Base-by-base conservation (phyloP, 768 basidiomycete species). In the Leccinum disarticulatum region DNA sequence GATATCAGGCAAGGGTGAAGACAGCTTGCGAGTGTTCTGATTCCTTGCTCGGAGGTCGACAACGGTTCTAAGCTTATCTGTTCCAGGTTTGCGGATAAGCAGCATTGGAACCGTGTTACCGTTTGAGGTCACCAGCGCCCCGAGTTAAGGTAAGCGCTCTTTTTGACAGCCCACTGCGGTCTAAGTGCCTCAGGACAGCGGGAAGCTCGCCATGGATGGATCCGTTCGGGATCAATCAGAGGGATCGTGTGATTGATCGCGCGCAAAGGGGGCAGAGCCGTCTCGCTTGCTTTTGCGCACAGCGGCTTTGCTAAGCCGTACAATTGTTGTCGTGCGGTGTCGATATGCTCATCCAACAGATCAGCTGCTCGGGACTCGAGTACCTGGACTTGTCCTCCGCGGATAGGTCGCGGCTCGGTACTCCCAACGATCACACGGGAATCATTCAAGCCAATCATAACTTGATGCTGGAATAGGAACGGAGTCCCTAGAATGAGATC, bases 401-500 rank as follows among this genome's bases (percentile, higher is more conserved):
- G 66, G 64, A 19, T 71, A 60, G 66, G 66, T 60, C 9, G 13
- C 4, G 48, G 25, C 1, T 9, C 19, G 17, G 1, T 7, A 27
- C 62, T 67, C 2, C 68, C 64, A 3, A 73, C n/a, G 0, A 56
- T 28, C 0, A 73, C 60, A 0, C 43, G 9, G 4, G 63, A 28
- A 0, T 65, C 65, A 41, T 74, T 74, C 5, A 76, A 56, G 0
- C 71, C 75, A 8, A 76, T 6, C 1, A 54, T 59, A 1, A 76
- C 64, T 8, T 66, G 31, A 31, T 78, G 72, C 28, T 77, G 75
- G 27, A 54, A 76, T 14, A 80, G 36, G 51, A 73, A 80, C 0
- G 76, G 79, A 0, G 77, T 78, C 1, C 80, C 73, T 0, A 79
- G 61, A 4, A 79, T 76, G 0, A 75, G 4, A n/a, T 82, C 76